A percentile compares a stretch with the other conserved stretches of the same genome.
Conservation (phyloP, 768 basidiomycete species). For the Pulveroboletus sp. region DNA sequence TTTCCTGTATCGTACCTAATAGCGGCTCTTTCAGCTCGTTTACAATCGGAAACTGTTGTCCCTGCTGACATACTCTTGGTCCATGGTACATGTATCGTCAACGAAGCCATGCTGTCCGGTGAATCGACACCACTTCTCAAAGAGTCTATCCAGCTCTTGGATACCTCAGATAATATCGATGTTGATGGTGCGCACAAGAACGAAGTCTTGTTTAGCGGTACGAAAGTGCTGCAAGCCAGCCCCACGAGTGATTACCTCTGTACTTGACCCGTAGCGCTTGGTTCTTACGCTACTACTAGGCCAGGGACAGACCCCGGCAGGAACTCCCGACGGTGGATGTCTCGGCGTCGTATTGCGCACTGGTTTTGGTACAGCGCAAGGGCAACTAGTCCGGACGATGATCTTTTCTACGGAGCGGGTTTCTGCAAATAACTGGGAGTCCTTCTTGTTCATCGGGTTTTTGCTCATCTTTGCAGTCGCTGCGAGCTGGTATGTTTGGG, state of each 20-base stretch:
- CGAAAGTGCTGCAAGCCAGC: slow-evolving; percentile 88
- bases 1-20: slow-evolving; percentile 1
- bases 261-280: neutral
- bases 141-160: slow-evolving; percentile 86
- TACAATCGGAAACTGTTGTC: slow-evolving; percentile 76
- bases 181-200: slow-evolving; percentile 86
- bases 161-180: slow-evolving; percentile 69
- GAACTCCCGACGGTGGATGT: slow-evolving; percentile 88
- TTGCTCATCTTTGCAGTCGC: slow-evolving; percentile 96
- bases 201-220: slow-evolving; percentile 88
- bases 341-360: slow-evolving; percentile 90
- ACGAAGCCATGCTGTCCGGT: slow-evolving; percentile 98
- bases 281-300: slow-evolving; percentile 12
- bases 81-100: slow-evolving; percentile 91
- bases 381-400: slow-evolving; percentile 97
- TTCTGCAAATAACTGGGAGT: slow-evolving; percentile 92
- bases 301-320: slow-evolving; percentile 37
- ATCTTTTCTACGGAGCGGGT: slow-evolving; percentile 97
- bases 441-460: slow-evolving; percentile 97
- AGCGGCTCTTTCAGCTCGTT: slow-evolving; percentile 42
- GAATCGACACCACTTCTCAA: slow-evolving; percentile 97
- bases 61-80: slow-evolving; percentile 94
- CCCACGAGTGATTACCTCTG: slow-evolving; percentile 32
- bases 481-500: slow-evolving; percentile 98
- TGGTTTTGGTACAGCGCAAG: slow-evolving; percentile 96